Evolutionary conservation across 495 filamentous ascomycete species (phyloP).

Genomic region (Lepraria neglecta): DNA sequence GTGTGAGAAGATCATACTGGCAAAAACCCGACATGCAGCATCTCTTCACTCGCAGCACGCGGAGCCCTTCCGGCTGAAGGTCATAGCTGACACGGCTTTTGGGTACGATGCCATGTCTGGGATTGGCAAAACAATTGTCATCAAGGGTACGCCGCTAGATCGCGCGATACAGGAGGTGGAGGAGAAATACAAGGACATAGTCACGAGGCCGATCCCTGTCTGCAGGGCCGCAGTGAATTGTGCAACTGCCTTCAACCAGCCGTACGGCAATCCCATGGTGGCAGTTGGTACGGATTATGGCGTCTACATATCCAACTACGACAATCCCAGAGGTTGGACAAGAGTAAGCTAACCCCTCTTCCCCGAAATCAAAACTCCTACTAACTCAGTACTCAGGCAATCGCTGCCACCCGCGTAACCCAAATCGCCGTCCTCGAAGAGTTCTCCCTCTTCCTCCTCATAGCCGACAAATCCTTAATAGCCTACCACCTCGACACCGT

Average conservation of each 20-base stretch:
- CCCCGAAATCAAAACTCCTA: slow-evolving; percentile 14
- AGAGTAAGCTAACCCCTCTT: slow-evolving; percentile 51
- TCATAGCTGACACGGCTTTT: slow-evolving; percentile 90
- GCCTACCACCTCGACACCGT: slow-evolving; percentile 92
- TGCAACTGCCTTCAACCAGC: slow-evolving; percentile 77
- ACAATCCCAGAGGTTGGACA: slow-evolving; percentile 82
- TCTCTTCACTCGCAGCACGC: slow-evolving; percentile 88
- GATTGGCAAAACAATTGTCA: slow-evolving; percentile 52
- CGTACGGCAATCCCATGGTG: slow-evolving; percentile 76
- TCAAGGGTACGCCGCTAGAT: slow-evolving; percentile 86
- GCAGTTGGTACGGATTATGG: slow-evolving; percentile 94
- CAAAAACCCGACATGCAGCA: slow-evolving; percentile 86
- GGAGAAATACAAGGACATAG: slow-evolving; percentile 55
- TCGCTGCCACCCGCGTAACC: slow-evolving; percentile 68
- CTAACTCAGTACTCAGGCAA: slow-evolving; percentile 48
- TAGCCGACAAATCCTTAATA: slow-evolving; percentile 84
- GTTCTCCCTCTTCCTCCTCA: slow-evolving; percentile 83
- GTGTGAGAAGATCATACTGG: slow-evolving; percentile 88
- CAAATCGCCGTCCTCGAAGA: slow-evolving; percentile 94
- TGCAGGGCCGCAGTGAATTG: slow-evolving; percentile 86
- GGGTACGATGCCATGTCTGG: slow-evolving; percentile 60
- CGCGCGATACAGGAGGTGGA: slow-evolving; percentile 87
- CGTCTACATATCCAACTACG: slow-evolving; percentile 77
- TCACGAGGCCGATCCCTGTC: slow-evolving; percentile 62
- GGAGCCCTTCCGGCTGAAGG: slow-evolving; percentile 87